Evolutionary conservation across 148 eudicot species (phyloP).

Genomic region (Heliamphora exappendiculata): DNA sequence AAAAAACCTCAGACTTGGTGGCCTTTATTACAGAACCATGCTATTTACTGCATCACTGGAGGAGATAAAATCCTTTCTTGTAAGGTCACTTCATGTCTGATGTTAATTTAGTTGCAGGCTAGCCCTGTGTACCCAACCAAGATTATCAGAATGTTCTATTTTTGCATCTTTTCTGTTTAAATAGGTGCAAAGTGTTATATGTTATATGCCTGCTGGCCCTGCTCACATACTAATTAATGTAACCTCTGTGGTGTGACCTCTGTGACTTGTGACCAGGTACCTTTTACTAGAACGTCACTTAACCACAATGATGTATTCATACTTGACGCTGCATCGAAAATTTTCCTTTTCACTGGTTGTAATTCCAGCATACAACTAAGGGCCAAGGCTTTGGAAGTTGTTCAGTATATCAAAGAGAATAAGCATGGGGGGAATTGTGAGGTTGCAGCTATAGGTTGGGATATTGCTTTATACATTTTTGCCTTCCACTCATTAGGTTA

Average conservation of each 20-base stretch:
- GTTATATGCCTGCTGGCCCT: conserved; percentile 1
- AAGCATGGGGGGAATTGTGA: conserved; percentile 66
- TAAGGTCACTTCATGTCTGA: not conserved
- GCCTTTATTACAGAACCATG: not conserved
- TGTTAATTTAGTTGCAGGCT: not conserved
- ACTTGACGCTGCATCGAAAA: conserved; percentile 63
- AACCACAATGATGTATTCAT: conserved; percentile 71
- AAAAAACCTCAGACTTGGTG: not conserved
- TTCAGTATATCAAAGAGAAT: conserved; percentile 71
- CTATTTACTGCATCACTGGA: not conserved
- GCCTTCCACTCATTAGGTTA: not conserved
- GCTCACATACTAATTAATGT: conserved; percentile 3
- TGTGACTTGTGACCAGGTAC: conserved; percentile 40
- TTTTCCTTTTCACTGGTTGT: conserved; percentile 69
- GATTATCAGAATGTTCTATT: conserved; percentile 1
- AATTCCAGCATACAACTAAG: conserved; percentile 68
- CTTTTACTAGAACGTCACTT: conserved; percentile 64
- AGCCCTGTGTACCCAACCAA: not conserved
- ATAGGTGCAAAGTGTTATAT: not conserved
- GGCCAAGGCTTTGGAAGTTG: conserved; percentile 81
- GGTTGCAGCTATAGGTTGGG: conserved; percentile 55
- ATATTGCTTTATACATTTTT: not conserved
- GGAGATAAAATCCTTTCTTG: not conserved
- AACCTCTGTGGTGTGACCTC: conserved; percentile 8
- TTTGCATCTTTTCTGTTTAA: not conserved